A percentile compares a stretch with the other conserved stretches of the same genome.
Conservation (phyloP, 2,329 filamentous ascomycete species). For the Scytalidium sp. region DNA sequence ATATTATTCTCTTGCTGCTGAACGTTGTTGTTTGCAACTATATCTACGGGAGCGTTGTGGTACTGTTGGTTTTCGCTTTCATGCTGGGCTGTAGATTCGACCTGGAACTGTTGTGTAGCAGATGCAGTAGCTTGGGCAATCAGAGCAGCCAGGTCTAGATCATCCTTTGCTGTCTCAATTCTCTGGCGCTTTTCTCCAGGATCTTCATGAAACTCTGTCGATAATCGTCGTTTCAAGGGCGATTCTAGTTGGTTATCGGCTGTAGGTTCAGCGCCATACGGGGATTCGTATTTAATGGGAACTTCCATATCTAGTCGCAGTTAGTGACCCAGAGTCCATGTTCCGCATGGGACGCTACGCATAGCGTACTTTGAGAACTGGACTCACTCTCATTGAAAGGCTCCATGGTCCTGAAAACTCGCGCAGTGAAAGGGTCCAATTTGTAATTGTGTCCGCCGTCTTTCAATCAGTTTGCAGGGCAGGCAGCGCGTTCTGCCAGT, state of each 20-base stretch:
- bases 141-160: constrained; percentile 12
- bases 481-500: too few species aligned
- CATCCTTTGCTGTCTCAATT: constrained; percentile 1
- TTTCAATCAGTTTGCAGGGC: too few species aligned
- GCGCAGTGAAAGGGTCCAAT: not conserved
- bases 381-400: not conserved
- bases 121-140: constrained; percentile 14
- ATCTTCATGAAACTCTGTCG: constrained; percentile 5
- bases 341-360: not conserved
- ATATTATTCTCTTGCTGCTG: not conserved
- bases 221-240: constrained; percentile 4
- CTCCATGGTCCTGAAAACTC: not conserved
- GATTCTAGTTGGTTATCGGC: not conserved
- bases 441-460: not conserved
- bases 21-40: not conserved
- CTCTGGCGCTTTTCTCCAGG: constrained; percentile 3
- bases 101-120: constrained; percentile 7
- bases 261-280: constrained; percentile 2
- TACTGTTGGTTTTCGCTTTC: not conserved
- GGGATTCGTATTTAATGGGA: constrained; percentile 5
- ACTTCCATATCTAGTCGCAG: not conserved
- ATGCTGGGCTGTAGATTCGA: not conserved
- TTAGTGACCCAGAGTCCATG: not conserved
- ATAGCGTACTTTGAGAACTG: not conserved
- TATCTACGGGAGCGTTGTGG: not conserved